A percentile compares a stretch with the other conserved stretches of the same genome.
phyloP scores from a whole-genome alignment of 306 rosid genomes.

The Acacia confusa region DNA sequence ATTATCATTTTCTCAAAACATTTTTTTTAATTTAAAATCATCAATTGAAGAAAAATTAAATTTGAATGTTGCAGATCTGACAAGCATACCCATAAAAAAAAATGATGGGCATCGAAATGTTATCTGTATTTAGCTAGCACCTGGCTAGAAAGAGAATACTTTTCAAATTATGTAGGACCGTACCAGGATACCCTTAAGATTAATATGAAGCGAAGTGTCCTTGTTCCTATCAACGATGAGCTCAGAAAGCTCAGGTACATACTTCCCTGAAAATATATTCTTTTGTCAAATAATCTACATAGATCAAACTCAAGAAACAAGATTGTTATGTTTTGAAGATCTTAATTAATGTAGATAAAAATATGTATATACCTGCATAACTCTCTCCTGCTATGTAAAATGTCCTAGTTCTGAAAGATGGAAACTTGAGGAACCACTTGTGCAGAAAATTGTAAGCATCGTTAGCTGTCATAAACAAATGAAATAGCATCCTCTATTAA shows the following conservation, averaged over 20 bases:
- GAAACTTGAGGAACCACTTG: slow-evolving; percentile 83
- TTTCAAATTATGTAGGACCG: slow-evolving; percentile 15
- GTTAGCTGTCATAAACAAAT: slow-evolving; percentile 51
- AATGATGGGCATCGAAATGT: too few relatives aligned
- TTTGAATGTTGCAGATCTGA: too few relatives aligned
- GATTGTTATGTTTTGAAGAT: neutral
- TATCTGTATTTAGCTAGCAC: neutral
- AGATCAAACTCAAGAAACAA: neutral
- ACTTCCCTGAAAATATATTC: slow-evolving; percentile 58
- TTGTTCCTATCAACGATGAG: slow-evolving; percentile 67
- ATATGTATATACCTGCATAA: slow-evolving; percentile 62
- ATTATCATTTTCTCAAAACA: too few relatives aligned
- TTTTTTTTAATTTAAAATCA: too few relatives aligned
- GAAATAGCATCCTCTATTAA: neutral
- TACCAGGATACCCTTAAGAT: slow-evolving; percentile 88
- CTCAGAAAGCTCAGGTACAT: slow-evolving; percentile 91
- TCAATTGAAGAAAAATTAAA: too few relatives aligned
- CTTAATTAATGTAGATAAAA: neutral
- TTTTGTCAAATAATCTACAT: neutral
- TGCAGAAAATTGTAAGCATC: slow-evolving; percentile 77
- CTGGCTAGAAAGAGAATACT: neutral
- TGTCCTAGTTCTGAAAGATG: slow-evolving; percentile 60
- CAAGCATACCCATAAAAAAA: too few relatives aligned
- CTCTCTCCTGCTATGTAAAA: slow-evolving; percentile 91
- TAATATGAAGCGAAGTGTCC: slow-evolving; percentile 59